Conservation (phyloP, 108 stramenopile genomes). For the Mediolabrus comicus region DNA sequence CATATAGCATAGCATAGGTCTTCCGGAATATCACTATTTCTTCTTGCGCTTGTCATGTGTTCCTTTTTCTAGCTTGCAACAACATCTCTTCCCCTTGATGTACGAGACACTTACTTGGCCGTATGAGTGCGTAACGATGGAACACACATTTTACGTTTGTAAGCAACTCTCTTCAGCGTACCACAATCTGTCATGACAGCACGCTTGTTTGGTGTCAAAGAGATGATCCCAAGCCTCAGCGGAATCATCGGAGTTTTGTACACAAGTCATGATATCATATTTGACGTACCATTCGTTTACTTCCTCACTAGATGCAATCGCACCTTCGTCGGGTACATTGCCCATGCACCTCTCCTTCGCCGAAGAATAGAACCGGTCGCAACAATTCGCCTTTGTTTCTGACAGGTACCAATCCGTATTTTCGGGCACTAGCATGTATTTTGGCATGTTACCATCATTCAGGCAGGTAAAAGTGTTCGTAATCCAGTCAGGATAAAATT, state of each 20-base stretch:
- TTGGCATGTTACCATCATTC: not conserved
- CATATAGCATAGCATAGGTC: no score
- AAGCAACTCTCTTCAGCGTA: not conserved
- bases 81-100: no score
- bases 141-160: no score
- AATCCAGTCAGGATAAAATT: not conserved
- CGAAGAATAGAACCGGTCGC: no score
- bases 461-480: not conserved
- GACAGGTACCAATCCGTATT: conserved; percentile 7
- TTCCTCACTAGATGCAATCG: no score
- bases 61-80: no score
- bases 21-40: no score
- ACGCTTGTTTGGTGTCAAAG: not conserved
- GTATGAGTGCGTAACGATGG: no score
- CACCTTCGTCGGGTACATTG: no score
- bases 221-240: not conserved
- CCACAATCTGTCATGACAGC: not conserved
- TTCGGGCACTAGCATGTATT: not conserved
- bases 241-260: not conserved
- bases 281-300: not conserved
- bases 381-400: no score
- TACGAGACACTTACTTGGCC: no score
- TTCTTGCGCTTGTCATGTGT: no score
- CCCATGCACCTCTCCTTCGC: not conserved
- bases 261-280: not conserved